Base-by-base conservation (phyloP, 805 yeast genomes). In the Saturnispora sanitii region DNA sequence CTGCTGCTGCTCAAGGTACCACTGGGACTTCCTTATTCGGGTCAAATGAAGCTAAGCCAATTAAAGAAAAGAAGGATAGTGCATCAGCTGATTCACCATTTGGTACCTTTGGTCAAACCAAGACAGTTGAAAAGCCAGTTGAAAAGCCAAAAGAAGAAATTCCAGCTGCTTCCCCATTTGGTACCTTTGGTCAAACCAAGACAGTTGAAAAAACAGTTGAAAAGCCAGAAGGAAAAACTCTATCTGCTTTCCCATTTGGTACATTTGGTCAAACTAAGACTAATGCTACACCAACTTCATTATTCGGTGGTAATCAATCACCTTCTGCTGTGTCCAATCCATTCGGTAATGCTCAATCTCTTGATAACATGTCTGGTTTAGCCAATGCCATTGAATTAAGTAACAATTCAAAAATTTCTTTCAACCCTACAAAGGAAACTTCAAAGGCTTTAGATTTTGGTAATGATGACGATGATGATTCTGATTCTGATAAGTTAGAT, bases 11-110 rank as follows among this genome's bases (percentile, higher is more conserved):
- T n/a, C n/a, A n/a, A n/a, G n/a, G 38, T 3, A 40, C 44, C 9
- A 22, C 12, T n/a, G 12, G 11, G 16, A 17, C 13, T 25, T 39
- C 57, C 5, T 38, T 51, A 6, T 56, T 52, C 45, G 57, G 58
- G 3, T 29, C 29, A 26, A 17, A 34, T 13, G n/a, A 26, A n/a
- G n/a, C n/a, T n/a, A n/a, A n/a, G n/a, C n/a, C n/a, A n/a, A n/a
- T n/a, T n/a, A n/a, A n/a, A n/a, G n/a, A n/a, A n/a, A n/a, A n/a
- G n/a, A n/a, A n/a, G n/a, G n/a, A n/a, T n/a, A n/a, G n/a, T n/a
- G n/a, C n/a, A n/a, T n/a, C n/a, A n/a, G n/a, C n/a, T n/a, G n/a
- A n/a, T 5, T 6, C 39, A 2, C 13, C 18, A 3, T 22, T 22
- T 22, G 23, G 17, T 22, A 28, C 26, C 6, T 33, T 37, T 29